A percentile compares a stretch with the other conserved stretches of the same genome.
phyloP scores from a whole-genome alignment of 2,329 filamentous ascomycete species.

The Nothopassalora personata region DNA sequence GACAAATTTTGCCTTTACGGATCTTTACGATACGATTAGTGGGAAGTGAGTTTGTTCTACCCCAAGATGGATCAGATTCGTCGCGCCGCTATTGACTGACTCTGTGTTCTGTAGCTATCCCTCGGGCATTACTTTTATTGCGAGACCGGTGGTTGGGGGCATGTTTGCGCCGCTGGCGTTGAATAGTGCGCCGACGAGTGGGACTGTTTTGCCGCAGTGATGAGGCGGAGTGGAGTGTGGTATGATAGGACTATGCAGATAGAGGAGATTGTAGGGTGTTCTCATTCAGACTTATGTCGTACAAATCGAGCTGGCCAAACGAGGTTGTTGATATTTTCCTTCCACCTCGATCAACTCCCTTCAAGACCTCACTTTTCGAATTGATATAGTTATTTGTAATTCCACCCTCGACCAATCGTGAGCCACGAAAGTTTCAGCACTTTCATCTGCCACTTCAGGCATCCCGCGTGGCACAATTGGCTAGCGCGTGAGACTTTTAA shows the following conservation, averaged over 20 bases:
- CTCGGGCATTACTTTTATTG: conserved; percentile 37
- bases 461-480: neutral
- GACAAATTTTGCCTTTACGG: conserved; percentile 46
- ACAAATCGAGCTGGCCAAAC: too few species aligned
- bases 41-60: conserved; percentile 29
- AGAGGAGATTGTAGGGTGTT: neutral
- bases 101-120: conserved; percentile 16
- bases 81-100: conserved; percentile 1
- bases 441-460: neutral
- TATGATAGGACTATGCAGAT: neutral
- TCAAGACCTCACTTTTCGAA: too few species aligned
- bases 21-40: conserved; percentile 47
- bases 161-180: conserved; percentile 45
- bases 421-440: neutral
- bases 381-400: too few species aligned
- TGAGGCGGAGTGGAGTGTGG: too few species aligned
- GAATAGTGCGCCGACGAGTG: conserved; percentile 25
- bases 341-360: too few species aligned
- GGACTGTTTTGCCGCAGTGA: conserved; percentile 2
- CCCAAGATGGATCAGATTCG: neutral
- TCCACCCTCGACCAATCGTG: too few species aligned
- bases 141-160: conserved; percentile 50
- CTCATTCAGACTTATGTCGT: neutral
- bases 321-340: too few species aligned
- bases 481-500: neutral